A percentile compares a stretch with the other conserved stretches of the same genome.
phyloP scores from a whole-genome alignment of 2,329 filamentous ascomycete genomes.

The Sordariomycetes sp. region DNA sequence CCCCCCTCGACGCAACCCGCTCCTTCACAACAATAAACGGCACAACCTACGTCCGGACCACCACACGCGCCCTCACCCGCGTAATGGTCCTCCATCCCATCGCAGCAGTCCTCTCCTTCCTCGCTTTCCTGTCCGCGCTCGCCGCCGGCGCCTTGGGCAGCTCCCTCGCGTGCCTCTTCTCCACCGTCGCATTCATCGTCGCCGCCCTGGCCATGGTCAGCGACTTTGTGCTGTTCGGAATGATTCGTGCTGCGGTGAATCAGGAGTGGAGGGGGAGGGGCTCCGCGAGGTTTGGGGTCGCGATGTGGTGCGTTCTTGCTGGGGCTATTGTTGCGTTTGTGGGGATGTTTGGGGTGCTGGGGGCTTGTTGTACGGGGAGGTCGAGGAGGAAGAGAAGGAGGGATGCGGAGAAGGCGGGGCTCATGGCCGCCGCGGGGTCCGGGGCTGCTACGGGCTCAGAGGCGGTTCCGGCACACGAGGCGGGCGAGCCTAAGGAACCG shows the following conservation, averaged over 20 bases:
- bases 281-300: constrained; percentile 35
- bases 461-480: neutral
- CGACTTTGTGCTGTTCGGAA: constrained; percentile 44
- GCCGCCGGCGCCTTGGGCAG: constrained; percentile 37
- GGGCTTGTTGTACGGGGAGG: constrained; percentile 46
- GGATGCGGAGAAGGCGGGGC: neutral
- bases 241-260: constrained; percentile 41
- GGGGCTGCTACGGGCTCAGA: neutral
- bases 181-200: constrained; percentile 33
- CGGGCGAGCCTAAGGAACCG: neutral
- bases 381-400: constrained; percentile 15
- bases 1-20: constrained; percentile 31
- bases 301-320: constrained; percentile 45
- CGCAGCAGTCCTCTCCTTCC: constrained; percentile 40
- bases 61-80: constrained; percentile 35
- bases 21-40: constrained; percentile 22
- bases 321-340: constrained; percentile 40
- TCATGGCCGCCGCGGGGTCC: too few species aligned
- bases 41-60: constrained; percentile 25
- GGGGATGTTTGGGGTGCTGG: constrained; percentile 42
- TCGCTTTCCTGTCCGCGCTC: constrained; percentile 42
- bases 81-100: constrained; percentile 52
- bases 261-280: constrained; percentile 19
- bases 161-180: constrained; percentile 33
- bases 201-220: constrained; percentile 33